Evolutionary conservation across 2,329 filamentous ascomycete species (phyloP).

Genomic region (Aspergillus glaucus): DNA sequence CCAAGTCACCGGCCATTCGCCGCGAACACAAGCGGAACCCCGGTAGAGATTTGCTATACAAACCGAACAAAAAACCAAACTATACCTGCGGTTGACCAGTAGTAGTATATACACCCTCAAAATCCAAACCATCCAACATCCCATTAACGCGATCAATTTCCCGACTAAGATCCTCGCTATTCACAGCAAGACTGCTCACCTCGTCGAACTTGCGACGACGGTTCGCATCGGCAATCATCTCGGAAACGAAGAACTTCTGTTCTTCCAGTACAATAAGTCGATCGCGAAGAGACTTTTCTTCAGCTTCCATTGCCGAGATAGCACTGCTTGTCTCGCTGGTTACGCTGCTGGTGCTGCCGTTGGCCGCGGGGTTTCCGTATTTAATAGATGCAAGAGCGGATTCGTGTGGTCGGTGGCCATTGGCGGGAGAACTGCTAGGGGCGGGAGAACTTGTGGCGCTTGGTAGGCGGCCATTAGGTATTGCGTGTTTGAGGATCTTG

Average conservation of each 20-base stretch:
- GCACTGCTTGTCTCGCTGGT: conserved; percentile 50
- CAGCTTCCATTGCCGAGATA: conserved; percentile 65
- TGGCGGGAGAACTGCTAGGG: conserved; percentile 15
- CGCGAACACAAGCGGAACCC: background rate
- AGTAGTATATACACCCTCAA: conserved; percentile 44
- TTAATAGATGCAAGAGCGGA: conserved; percentile 55
- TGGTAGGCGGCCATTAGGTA: conserved; percentile 41
- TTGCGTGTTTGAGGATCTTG: conserved; percentile 58
- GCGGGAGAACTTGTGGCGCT: conserved; percentile 20
- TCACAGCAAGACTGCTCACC: conserved; percentile 69
- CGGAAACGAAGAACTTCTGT: conserved; percentile 79
- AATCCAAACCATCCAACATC: conserved; percentile 63
- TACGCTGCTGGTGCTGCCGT: conserved; percentile 46
- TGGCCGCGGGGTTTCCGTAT: conserved; percentile 47
- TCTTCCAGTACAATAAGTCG: conserved; percentile 79
- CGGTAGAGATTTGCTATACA: background rate
- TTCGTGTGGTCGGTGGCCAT: conserved; percentile 26
- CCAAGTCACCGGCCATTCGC: background rate
- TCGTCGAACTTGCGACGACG: conserved; percentile 78
- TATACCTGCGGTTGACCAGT: conserved; percentile 13
- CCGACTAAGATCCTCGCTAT: conserved; percentile 71
- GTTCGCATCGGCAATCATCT: conserved; percentile 75
- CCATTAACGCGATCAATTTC: conserved; percentile 66
- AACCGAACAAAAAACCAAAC: conserved; percentile 3
- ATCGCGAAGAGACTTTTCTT: conserved; percentile 77